Evolutionary conservation across 495 filamentous ascomycete genomes (phyloP).

Genomic region (Zalerion maritima): DNA sequence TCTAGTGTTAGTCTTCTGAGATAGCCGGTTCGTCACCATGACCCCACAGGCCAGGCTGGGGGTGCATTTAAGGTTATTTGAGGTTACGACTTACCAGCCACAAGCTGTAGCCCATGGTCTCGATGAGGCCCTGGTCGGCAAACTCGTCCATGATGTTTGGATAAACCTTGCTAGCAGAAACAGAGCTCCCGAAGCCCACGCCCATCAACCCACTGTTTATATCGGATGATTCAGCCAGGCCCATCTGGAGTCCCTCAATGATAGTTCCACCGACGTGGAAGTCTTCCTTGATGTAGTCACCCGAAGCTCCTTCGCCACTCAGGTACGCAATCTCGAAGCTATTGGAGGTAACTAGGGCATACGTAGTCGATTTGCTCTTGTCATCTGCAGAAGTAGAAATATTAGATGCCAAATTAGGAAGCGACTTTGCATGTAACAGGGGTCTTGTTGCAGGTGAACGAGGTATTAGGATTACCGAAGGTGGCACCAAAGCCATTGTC

Average conservation of each 20-base stretch:
- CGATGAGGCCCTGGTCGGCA: slow-evolving; percentile 53
- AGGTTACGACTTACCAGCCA: slow-evolving; percentile 37
- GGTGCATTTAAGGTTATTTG: background rate
- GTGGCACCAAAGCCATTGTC: too few species aligned
- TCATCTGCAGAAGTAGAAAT: too few species aligned
- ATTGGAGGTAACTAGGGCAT: slow-evolving; percentile 42
- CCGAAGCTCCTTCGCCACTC: slow-evolving; percentile 46
- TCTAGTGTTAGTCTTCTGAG: background rate
- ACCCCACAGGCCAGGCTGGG: too few species aligned
- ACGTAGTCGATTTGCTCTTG: slow-evolving; percentile 52
- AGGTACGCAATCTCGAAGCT: slow-evolving; percentile 73
- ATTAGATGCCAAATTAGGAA: too few species aligned
- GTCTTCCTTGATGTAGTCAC: slow-evolving; percentile 70
- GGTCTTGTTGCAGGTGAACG: too few species aligned
- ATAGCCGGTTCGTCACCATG: background rate
- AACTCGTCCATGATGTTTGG: slow-evolving; percentile 67
- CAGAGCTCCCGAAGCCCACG: slow-evolving; percentile 68
- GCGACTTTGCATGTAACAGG: slow-evolving; percentile 2
- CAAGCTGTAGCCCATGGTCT: slow-evolving; percentile 72
- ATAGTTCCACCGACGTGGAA: slow-evolving; percentile 51
- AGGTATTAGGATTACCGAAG: too few species aligned
- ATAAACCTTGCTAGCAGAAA: slow-evolving; percentile 50
- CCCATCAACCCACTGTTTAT: slow-evolving; percentile 73
- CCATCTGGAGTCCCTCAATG: slow-evolving; percentile 63
- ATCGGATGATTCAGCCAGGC: slow-evolving; percentile 55